Evolutionary conservation across 2,329 filamentous ascomycete species (phyloP), one percentile per base, ranked within the genome.

Genomic region (Didymosphaeria variabile): DNA sequence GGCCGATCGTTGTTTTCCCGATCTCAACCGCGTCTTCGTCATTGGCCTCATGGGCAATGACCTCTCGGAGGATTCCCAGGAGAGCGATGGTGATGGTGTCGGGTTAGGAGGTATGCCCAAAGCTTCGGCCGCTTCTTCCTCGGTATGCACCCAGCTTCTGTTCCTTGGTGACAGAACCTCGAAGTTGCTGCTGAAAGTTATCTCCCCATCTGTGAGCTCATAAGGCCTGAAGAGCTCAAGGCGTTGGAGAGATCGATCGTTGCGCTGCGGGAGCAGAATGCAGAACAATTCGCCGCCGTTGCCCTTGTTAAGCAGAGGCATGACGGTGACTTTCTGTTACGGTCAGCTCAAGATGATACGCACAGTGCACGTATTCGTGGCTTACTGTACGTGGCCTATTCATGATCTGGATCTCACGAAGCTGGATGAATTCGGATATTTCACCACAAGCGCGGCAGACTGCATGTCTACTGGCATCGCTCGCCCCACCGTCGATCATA

Each of bases 391-490:
- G 12, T 52, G 55, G 29, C 29, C 10, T 32, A n/a, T 46, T 47
- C 9, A 19, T 47, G 29, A 67, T 64, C 10, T 54, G 51, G 21
- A 72, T 51, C 19, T 71, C 67, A 2, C 53, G 58, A n/a, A 72
- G 40, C 31, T 66, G 53, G n/a, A 73, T 55, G 13, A 66, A 7
- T 5, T 5, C 51, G 1, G 64, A 68, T 10, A 51, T 23, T 2
- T 55, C 36, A 17, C 55, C 52, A 21, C 64, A 73, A 12, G 65
- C 67, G 19, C 67, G 66, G 40, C 67, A 73, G 6, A 67, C 58
- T n/a, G 65, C 68, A 32, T 62, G 23, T 26, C 65, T 63, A 23
- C 9, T 32, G 19, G 59, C 61, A 7, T 55, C 50, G 7, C 51
- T 45, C 7, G 49, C 32, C 12, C 29, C 31, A n/a, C 64, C 60